Evolutionary conservation across 495 filamentous ascomycete species (phyloP), one percentile per base, ranked within the genome.

Genomic region (Aspergillus homomorphus): DNA sequence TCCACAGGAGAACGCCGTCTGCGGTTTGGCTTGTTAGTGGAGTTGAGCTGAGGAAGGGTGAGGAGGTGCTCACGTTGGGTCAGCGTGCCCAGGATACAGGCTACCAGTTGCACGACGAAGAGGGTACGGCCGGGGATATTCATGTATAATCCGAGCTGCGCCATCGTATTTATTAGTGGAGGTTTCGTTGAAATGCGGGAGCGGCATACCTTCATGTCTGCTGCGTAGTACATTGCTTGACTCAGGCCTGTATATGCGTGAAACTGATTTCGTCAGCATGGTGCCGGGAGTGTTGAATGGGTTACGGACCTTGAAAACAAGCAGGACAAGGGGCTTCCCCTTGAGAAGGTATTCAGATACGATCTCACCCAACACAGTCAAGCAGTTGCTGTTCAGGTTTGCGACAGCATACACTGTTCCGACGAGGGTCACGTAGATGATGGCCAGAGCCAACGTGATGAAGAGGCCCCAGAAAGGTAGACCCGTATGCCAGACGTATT

Each of bases 381-480:
- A 90, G 65, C 89, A 84, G 65, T 81, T 86, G 62, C 80, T 86
- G 66, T 90, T 87, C 55, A 90, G 86, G 64, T 92, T 92, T 38
- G 89, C 90, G 57, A 91, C 89, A 9, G 89, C 89, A 84, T 88
- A 91, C 53, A 92, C 86, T 51, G 91, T 92, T 60, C 89, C 89
- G 61, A 89, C 89, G 15, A 89, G 89, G 56, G 91, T 89, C 67
- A 92, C 91, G 43, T 91, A 81, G 18, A 89, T 65, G 16, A 82
- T 78, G 60, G 87, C 88, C 53, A 91, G 89, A 28, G 73, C 81
- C 10, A 93, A 74, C 2, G 89, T 88, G 7, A 92, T 78, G 3
- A 93, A 75, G 10, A 92, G 70, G 9, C 89, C 89, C 66, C 90
- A 91, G 87, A 89, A 90, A 0, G 89, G 89, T 4, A 92, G 78